Conservation (phyloP, 2,329 filamentous ascomycete genomes). For the Tolypocladium tundrense region DNA sequence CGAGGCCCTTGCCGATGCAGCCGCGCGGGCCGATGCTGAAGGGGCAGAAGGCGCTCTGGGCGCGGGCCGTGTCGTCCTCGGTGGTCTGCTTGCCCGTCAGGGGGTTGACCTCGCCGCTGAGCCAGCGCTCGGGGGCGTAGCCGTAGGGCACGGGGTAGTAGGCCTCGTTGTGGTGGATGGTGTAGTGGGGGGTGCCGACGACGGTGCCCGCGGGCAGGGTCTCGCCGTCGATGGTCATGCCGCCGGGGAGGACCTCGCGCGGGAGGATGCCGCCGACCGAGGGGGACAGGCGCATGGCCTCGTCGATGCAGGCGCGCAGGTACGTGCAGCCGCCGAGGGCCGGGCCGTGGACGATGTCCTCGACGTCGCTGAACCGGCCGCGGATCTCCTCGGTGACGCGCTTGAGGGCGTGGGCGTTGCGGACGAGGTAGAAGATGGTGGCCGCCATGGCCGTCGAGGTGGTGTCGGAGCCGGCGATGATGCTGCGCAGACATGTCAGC, state of each 20-base stretch:
- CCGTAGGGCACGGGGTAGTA: slow-evolving; percentile 52
- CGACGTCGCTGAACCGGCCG: slow-evolving; percentile 35
- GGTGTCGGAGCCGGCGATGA: slow-evolving; percentile 63
- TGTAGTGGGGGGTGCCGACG: slow-evolving; percentile 56
- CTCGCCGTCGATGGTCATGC: slow-evolving; percentile 43
- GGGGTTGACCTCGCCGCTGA: slow-evolving; percentile 34
- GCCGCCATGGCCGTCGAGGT: slow-evolving; percentile 59
- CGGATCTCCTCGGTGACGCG: slow-evolving; percentile 43
- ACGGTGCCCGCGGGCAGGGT: slow-evolving; percentile 48
- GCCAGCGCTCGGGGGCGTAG: slow-evolving; percentile 57
- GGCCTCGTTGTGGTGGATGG: slow-evolving; percentile 54
- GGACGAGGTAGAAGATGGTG: slow-evolving; percentile 52
- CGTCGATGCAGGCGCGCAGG: slow-evolving; percentile 54
- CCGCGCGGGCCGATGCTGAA: slow-evolving; percentile 61
- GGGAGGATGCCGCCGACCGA: slow-evolving; percentile 51
- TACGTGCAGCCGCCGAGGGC: slow-evolving; percentile 42
- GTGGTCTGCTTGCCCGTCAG: slow-evolving; percentile 27
- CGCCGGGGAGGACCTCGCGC: slow-evolving; percentile 47
- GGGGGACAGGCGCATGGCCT: slow-evolving; percentile 53
- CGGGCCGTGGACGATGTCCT: slow-evolving; percentile 45
- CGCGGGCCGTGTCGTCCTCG: slow-evolving; percentile 40
- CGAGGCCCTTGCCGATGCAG: slow-evolving; percentile 62
- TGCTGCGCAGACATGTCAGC: slow-evolving; percentile 24
- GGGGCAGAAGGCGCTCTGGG: slow-evolving; percentile 63
- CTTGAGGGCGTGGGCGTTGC: slow-evolving; percentile 35